Percentiles rank a stretch among this genome's conserved stretches.
These are phyloP conservation scores for Neonectria punicea DNA, from an alignment of 2,329 filamentous ascomycete species.

Conservation along the genomic window DNA sequence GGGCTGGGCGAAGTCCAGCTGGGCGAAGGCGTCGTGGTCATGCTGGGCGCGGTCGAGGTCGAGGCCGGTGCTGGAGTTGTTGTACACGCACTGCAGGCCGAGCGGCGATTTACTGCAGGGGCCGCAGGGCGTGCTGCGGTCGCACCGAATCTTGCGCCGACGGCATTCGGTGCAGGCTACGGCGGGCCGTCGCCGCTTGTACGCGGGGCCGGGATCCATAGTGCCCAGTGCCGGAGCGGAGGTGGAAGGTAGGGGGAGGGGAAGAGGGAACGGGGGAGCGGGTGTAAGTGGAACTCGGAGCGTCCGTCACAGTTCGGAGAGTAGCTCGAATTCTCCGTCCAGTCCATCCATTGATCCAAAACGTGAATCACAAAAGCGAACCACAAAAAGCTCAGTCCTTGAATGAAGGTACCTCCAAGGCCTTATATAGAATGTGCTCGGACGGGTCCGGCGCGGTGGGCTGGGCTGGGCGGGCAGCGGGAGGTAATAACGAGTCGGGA, in stretches of 20 bases:
- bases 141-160: conserved; percentile 31
- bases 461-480: neutral
- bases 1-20: conserved; percentile 5
- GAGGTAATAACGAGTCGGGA: neutral
- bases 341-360: neutral
- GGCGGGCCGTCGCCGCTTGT: conserved; percentile 29
- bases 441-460: neutral
- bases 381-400: neutral
- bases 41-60: neutral
- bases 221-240: neutral
- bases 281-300: neutral
- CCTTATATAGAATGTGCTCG: neutral
- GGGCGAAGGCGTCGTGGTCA: conserved; percentile 15
- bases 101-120: conserved; percentile 28
- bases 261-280: too few species aligned
- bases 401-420: neutral
- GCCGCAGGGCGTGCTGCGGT: conserved; percentile 27
- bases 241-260: neutral
- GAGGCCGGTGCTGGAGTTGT: conserved; percentile 16
- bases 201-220: conserved; percentile 30
- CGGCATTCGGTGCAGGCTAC: conserved; percentile 32
- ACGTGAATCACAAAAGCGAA: neutral
- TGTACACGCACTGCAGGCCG: conserved; percentile 28
- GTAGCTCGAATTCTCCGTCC: neutral
- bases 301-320: neutral